phyloP scores from a whole-genome alignment of 345 rosid species.

The Eucalyptus rudis region DNA sequence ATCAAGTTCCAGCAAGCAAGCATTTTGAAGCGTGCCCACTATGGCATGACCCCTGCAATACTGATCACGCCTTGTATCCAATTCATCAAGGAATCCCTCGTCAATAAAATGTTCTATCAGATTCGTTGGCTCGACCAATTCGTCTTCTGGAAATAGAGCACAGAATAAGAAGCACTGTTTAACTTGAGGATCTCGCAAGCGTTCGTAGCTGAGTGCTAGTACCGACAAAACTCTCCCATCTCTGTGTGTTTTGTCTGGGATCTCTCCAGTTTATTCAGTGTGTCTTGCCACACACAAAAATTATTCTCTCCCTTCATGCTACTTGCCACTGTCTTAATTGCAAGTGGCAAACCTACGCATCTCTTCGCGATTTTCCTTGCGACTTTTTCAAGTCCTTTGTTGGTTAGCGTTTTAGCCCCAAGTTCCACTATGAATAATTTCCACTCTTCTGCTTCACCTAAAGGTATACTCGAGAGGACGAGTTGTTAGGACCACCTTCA shows the following conservation, averaged over 20 bases:
- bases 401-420: neutral
- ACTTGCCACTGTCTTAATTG: neutral
- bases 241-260: neutral
- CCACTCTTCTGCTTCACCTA: neutral
- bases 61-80: neutral
- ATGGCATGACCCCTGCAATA: neutral
- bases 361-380: neutral
- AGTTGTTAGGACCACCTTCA: neutral
- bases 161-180: constrained; percentile 9
- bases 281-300: neutral
- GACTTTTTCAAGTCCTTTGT: neutral
- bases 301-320: neutral
- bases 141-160: constrained; percentile 3
- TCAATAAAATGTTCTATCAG: neutral
- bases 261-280: neutral
- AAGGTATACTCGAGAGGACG: neutral
- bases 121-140: neutral
- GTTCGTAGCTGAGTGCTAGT: constrained; percentile 2
- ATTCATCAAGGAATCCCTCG: constrained; percentile 1
- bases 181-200: neutral
- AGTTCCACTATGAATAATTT: neutral
- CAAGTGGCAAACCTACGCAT: constrained; percentile 11
- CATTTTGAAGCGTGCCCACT: constrained; percentile 2
- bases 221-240: neutral
- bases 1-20: neutral